phyloP scores from a whole-genome alignment of 2,329 filamentous ascomycete species.

The Ceratocystis papillata region DNA sequence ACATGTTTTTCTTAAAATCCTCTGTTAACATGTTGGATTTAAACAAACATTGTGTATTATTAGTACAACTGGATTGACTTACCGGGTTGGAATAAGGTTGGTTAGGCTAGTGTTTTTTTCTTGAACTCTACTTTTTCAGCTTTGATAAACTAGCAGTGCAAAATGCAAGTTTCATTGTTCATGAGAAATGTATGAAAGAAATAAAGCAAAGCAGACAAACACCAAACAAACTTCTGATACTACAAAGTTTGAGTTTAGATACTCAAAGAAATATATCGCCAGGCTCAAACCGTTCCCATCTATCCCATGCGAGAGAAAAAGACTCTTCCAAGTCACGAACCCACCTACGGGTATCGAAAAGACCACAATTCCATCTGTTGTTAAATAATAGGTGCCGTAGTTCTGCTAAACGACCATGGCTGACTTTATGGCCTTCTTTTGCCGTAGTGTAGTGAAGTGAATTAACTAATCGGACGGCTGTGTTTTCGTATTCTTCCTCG shows the following conservation, averaged over 20 bases:
- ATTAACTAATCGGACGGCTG: conserved; percentile 56
- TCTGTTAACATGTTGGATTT: neutral
- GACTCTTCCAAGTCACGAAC: conserved; percentile 78
- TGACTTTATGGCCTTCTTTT: conserved; percentile 40
- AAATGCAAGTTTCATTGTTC: neutral
- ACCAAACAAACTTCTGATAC: conserved; percentile 10
- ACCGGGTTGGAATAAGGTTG: too few species aligned
- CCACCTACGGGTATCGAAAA: conserved; percentile 90
- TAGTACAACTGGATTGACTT: too few species aligned
- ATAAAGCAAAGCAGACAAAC: neutral
- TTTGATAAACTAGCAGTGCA: too few species aligned
- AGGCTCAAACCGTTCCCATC: conserved; percentile 76
- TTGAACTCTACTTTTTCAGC: too few species aligned
- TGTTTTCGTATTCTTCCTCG: conserved; percentile 76
- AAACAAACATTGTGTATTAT: neutral
- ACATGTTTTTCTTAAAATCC: conserved; percentile 38
- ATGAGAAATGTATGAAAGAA: neutral
- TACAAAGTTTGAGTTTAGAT: neutral
- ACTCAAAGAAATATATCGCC: conserved; percentile 75
- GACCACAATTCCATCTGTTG: conserved; percentile 69
- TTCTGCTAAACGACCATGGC: conserved; percentile 60
- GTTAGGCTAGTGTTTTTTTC: too few species aligned
- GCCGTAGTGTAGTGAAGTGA: conserved; percentile 48
- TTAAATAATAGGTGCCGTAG: conserved; percentile 73
- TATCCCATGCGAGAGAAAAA: conserved; percentile 77